Evolutionary conservation across 805 yeast species (phyloP).

Genomic region (Candida odintsovae): DNA sequence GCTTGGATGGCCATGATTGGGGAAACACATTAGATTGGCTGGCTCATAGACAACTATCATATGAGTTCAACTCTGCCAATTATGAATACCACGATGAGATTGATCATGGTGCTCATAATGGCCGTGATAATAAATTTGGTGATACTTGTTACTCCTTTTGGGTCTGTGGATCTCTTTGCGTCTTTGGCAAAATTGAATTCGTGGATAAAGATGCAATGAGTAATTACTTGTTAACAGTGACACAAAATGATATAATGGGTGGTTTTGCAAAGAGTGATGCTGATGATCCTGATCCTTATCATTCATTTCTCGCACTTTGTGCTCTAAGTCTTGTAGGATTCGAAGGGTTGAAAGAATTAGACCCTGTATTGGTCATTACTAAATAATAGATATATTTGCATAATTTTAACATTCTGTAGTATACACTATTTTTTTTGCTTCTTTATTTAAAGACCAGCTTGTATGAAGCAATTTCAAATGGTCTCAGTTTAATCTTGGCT

Average conservation of each 20-base stretch:
- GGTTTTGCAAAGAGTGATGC: slow-evolving; percentile 71
- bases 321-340: neutral
- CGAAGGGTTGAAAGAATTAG: neutral
- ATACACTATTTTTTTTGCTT: neutral
- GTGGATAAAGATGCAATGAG: slow-evolving; percentile 31
- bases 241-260: slow-evolving; percentile 63
- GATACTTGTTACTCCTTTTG: slow-evolving; percentile 91
- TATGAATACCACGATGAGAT: slow-evolving; percentile 35
- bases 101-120: slow-evolving; percentile 79
- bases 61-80: slow-evolving; percentile 22
- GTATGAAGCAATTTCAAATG: slow-evolving; percentile 67
- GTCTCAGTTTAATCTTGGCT: slow-evolving; percentile 42
- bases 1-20: slow-evolving; percentile 25
- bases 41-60: slow-evolving; percentile 54
- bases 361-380: neutral
- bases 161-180: slow-evolving; percentile 37
- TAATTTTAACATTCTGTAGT: neutral
- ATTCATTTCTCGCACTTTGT: slow-evolving; percentile 34
- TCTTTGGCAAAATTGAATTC: slow-evolving; percentile 28
- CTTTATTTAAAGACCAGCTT: slow-evolving; percentile 23
- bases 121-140: slow-evolving; percentile 75
- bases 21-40: slow-evolving; percentile 50
- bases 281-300: slow-evolving; percentile 66
- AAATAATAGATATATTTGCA: neutral
- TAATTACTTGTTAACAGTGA: slow-evolving; percentile 42